Conservation (phyloP, 2,329 filamentous ascomycete species). For the Colletotrichum lindemuthianum region DNA sequence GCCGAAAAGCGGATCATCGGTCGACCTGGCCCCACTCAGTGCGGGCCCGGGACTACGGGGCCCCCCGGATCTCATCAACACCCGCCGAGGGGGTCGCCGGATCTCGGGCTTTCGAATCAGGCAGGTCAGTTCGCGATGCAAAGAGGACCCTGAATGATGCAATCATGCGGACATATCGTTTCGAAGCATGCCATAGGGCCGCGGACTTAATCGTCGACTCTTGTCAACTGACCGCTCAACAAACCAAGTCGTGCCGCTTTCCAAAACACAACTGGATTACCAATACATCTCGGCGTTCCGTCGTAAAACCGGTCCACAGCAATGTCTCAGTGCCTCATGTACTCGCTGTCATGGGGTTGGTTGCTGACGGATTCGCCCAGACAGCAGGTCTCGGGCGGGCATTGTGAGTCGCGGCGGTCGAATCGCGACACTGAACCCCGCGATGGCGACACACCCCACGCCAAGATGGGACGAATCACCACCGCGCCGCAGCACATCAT, state of each 20-base stretch:
- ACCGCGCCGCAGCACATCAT: conserved; percentile 33
- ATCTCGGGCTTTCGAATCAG: too few species aligned
- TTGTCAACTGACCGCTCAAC: background rate
- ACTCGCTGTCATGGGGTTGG: background rate
- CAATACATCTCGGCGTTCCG: background rate
- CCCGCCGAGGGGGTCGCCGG: too few species aligned
- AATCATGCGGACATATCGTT: too few species aligned
- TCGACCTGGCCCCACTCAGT: too few species aligned
- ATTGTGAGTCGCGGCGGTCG: conserved; percentile 17
- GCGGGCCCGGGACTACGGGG: too few species aligned
- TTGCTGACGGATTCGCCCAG: background rate
- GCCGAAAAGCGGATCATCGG: too few species aligned
- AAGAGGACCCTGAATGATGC: too few species aligned
- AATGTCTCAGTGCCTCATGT: background rate
- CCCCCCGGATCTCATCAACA: too few species aligned
- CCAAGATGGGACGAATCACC: conserved; percentile 30
- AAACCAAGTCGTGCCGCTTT: too few species aligned
- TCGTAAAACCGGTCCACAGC: background rate
- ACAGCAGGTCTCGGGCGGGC: background rate
- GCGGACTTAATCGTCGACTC: background rate
- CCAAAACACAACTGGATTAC: conserved; percentile 2
- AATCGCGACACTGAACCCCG: conserved; percentile 34
- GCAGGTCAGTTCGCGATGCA: too few species aligned
- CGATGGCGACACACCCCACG: conserved; percentile 36
- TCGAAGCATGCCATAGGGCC: too few species aligned